Conservation (phyloP, 768 basidiomycete genomes). For the Lactarius hatsudake region DNA sequence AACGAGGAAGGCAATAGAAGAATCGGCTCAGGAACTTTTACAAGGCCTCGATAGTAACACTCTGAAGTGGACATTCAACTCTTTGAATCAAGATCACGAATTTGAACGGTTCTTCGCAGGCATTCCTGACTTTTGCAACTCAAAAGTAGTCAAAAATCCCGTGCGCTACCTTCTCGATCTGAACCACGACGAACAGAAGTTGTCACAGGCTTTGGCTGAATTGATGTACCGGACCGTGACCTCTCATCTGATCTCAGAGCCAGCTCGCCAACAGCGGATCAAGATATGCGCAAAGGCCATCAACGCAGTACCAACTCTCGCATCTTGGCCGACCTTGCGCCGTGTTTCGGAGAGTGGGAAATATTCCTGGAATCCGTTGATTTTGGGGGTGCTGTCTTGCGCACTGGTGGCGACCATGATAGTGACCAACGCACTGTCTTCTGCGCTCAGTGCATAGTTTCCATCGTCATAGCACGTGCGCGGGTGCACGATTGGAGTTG, state of each 20-base stretch:
- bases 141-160: neutral
- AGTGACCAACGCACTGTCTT: neutral
- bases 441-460: constrained; percentile 3
- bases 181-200: neutral
- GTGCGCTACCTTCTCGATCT: neutral
- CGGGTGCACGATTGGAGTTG: neutral
- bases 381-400: neutral
- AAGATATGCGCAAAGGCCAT: neutral
- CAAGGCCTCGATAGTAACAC: neutral
- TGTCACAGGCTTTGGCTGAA: neutral
- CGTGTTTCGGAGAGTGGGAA: neutral
- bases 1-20: neutral
- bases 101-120: neutral
- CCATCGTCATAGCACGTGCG: neutral
- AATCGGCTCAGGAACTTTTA: neutral
- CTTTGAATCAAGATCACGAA: neutral
- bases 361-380: neutral
- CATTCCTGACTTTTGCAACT: neutral
- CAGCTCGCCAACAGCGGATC: neutral
- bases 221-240: neutral
- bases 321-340: neutral
- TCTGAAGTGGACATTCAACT: neutral
- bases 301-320: neutral
- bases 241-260: neutral
- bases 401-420: neutral